Base-by-base conservation (phyloP, 257 asterid genomes). In the Solanum ossicruentum region DNA sequence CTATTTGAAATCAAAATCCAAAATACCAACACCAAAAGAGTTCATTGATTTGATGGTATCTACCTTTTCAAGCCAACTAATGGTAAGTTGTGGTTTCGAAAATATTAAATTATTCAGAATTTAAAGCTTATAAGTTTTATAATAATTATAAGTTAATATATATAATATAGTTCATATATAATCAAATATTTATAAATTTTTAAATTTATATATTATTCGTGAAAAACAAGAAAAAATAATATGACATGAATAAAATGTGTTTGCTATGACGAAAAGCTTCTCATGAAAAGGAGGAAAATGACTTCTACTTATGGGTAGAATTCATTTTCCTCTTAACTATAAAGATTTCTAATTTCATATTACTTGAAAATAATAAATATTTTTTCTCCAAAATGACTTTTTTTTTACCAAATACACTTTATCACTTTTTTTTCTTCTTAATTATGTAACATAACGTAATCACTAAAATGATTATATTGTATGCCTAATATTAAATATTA, bases 1-100 rank as follows among this genome's bases (percentile, higher is more conserved):
- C 80, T 90, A 92, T 85, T 94, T 91, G 85, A 78, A 56, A 3
- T 10, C 88, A 0, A 84, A 73, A 8, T 72, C 88, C 4, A 83
- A 71, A 7, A 10, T 45, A 0, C 58, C 80, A 1, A 26, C 94
- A 12, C 93, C 95, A 23, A 95, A 93, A 47, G 90, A 91, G 66
- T 91, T 88, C 81, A 89, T 93, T 69, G 85, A 89, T 58, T 91
- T 83, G 39, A 93, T 95, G 99, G 26, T 90, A 32, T 85, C 97
- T 89, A 88, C 87, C 82, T 85, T 94, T 83, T 88, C 87, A 84
- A 85, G 71, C 16, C 79, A 86, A 28, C 65, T 94, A 43, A 92
- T 85, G 94, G 99, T 92, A 90, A 60, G 43, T 17, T n/a, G 3
- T 11, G 10, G 7, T 3, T 58, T 58, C 13, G 0, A 47, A 9